A percentile compares a stretch with the other conserved stretches of the same genome.
phyloP scores from a whole-genome alignment of 2,329 filamentous ascomycete genomes.

The Xylariomycetidae sp. region DNA sequence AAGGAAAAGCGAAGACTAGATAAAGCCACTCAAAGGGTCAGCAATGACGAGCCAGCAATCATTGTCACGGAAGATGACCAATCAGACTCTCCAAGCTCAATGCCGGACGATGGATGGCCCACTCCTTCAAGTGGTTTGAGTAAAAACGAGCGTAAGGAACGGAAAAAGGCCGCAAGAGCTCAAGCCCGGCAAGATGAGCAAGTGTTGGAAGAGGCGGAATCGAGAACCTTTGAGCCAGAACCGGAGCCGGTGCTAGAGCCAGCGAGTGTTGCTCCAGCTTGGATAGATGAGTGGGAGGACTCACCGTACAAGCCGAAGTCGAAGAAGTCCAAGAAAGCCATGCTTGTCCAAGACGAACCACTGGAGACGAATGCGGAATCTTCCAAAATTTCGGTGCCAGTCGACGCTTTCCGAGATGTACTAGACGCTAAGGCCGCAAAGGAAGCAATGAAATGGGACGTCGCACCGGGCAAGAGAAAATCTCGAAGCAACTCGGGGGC shows the following conservation, averaged over 20 bases:
- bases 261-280: constrained; percentile 9
- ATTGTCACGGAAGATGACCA: constrained; percentile 12
- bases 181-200: constrained; percentile 19
- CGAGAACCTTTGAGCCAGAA: constrained; percentile 13
- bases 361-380: constrained; percentile 10
- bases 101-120: constrained; percentile 26
- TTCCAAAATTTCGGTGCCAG: constrained; percentile 9
- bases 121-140: constrained; percentile 19
- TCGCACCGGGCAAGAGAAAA: neutral
- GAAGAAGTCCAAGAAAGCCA: constrained; percentile 21
- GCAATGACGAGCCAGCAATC: constrained; percentile 17
- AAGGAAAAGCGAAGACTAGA: constrained; percentile 32
- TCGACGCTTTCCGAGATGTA: constrained; percentile 9
- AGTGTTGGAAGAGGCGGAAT: constrained; percentile 11
- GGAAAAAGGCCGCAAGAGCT: constrained; percentile 33
- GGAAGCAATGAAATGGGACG: neutral
- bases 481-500: neutral
- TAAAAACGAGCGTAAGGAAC: constrained; percentile 37
- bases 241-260: constrained; percentile 14
- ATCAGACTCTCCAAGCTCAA: constrained; percentile 12
- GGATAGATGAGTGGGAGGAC: constrained; percentile 19
- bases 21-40: constrained; percentile 27
- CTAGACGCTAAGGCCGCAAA: constrained; percentile 4
- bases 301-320: constrained; percentile 17
- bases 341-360: constrained; percentile 18